phyloP scores from a whole-genome alignment of 2,329 filamentous ascomycete species.

The Xylaria sp. region DNA sequence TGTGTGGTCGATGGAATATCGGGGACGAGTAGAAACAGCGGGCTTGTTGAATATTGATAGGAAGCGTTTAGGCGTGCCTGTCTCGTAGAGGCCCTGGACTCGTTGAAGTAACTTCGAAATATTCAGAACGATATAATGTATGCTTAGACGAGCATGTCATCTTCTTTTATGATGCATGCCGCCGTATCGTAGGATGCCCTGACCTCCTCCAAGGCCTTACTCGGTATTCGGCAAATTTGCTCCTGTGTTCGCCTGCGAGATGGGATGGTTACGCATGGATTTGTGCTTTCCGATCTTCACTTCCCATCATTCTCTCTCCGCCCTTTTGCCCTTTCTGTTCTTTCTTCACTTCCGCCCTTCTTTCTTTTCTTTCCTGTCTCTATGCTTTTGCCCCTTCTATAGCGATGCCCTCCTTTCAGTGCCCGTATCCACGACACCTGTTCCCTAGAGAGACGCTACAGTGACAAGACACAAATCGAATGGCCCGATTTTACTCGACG shows the following conservation, averaged over 20 bases:
- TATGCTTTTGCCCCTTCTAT: background rate
- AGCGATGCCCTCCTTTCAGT: background rate
- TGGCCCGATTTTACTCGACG: conserved; percentile 5
- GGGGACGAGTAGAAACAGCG: background rate
- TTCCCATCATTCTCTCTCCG: background rate
- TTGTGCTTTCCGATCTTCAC: background rate
- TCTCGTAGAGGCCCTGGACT: background rate
- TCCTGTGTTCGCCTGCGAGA: background rate
- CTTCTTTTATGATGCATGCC: background rate
- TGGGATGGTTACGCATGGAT: background rate
- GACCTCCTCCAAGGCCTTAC: background rate
- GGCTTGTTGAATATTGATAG: background rate
- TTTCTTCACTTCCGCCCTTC: background rate
- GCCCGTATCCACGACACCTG: background rate
- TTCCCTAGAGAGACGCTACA: background rate
- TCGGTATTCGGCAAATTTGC: background rate
- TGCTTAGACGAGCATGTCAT: background rate
- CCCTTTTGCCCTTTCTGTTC: background rate
- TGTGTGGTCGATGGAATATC: background rate
- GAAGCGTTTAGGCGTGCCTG: background rate
- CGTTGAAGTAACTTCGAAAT: background rate
- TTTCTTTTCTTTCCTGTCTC: background rate
- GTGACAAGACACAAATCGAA: background rate
- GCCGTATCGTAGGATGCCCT: background rate
- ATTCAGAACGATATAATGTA: background rate